Evolutionary conservation across 179 eudicot genomes (phyloP).

Genomic region (Heliamphora pulchella): DNA sequence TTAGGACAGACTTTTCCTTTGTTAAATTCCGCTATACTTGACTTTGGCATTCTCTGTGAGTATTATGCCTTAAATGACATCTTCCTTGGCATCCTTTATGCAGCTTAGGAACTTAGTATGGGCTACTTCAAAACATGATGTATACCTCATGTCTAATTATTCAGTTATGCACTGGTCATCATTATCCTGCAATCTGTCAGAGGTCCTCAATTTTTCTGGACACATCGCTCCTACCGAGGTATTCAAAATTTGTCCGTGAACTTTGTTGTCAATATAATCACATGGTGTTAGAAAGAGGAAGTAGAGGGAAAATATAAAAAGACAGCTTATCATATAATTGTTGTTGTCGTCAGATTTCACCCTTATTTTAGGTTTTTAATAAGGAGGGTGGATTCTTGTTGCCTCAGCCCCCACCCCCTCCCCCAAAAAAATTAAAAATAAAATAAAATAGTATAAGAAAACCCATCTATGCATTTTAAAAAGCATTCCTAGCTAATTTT

Average conservation of each 20-base stretch:
- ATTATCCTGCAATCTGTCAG: conserved; percentile 46
- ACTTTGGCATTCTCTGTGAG: background rate
- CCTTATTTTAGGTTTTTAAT: background rate
- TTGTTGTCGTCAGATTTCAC: background rate
- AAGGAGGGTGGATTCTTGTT: background rate
- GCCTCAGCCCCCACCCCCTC: background rate
- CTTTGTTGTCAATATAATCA: background rate
- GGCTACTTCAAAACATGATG: conserved; percentile 91
- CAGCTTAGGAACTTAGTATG: conserved; percentile 79
- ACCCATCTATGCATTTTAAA: too few relatives aligned
- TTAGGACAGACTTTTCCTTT: too few relatives aligned
- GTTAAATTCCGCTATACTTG: too few relatives aligned
- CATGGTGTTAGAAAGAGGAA: background rate
- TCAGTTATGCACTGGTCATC: conserved; percentile 88
- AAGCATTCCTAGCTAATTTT: background rate
- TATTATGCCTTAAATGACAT: conserved; percentile 8
- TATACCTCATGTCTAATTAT: conserved; percentile 77
- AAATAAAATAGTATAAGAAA: too few relatives aligned
- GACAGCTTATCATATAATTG: background rate
- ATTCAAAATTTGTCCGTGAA: conserved; percentile 2
- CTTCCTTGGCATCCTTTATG: conserved; percentile 12
- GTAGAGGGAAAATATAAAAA: too few relatives aligned
- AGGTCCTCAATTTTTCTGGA: conserved; percentile 68
- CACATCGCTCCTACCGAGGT: conserved; percentile 74
- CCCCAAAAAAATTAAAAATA: too few relatives aligned